Evolutionary conservation across 2,329 filamentous ascomycete species (phyloP).

Genomic region (Colletotrichum truncatum): DNA sequence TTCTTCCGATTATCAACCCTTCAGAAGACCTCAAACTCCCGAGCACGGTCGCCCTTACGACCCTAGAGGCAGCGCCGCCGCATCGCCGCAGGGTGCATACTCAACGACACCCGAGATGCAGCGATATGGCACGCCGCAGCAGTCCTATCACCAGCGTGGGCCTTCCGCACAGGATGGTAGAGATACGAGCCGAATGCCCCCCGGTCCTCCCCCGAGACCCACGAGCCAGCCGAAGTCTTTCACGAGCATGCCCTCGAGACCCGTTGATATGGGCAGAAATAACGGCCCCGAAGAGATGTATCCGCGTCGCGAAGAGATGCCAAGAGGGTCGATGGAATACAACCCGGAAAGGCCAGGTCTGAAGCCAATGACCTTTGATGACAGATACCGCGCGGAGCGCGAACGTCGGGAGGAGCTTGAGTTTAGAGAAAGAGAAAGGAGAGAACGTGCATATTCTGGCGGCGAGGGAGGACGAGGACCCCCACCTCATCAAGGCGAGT

Average conservation of each 20-base stretch:
- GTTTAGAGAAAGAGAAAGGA: conserved; percentile 51
- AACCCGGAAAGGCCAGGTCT: conserved; percentile 59
- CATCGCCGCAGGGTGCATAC: conserved; percentile 60
- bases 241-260: conserved; percentile 52
- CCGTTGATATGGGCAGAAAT: conserved; percentile 56
- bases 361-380: conserved; percentile 58
- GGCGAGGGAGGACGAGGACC: conserved; percentile 55
- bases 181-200: conserved; percentile 45
- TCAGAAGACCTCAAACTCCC: conserved; percentile 77
- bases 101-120: conserved; percentile 66
- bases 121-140: conserved; percentile 68
- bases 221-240: conserved; percentile 63
- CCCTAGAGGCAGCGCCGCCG: conserved; percentile 53
- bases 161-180: conserved; percentile 58
- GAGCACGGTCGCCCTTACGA: conserved; percentile 70
- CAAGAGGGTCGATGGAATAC: conserved; percentile 53
- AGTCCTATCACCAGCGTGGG: conserved; percentile 58
- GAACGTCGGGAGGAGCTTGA: conserved; percentile 57
- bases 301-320: conserved; percentile 57
- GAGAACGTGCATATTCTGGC: conserved; percentile 59
- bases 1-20: conserved; percentile 68
- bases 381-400: conserved; percentile 60
- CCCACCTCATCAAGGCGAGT: conserved; percentile 55
- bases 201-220: conserved; percentile 54
- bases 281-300: conserved; percentile 54